Evolutionary conservation across 2,329 filamentous ascomycete genomes (phyloP), one percentile per base, ranked within the genome.

Genomic region (Coccinonectria pachysandricola): DNA sequence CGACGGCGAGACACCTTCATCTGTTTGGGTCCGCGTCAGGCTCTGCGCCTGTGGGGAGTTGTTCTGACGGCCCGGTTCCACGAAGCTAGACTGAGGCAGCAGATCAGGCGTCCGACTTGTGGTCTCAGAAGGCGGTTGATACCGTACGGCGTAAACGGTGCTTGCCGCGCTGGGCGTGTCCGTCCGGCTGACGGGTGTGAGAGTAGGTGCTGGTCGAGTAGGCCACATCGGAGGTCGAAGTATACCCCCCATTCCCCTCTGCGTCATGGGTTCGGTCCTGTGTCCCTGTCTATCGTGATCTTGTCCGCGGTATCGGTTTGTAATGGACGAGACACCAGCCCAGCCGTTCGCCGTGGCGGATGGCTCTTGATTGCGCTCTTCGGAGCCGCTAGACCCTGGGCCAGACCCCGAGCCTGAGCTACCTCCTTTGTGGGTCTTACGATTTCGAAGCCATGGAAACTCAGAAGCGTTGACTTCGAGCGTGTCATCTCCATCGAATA

Each of bases 401-500:
- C n/a, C n/a, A n/a, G n/a, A n/a, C n/a, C n/a, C n/a, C 17, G 17
- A 19, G 13, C 39, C 37, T 12, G 29, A 34, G 15, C 37, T 43
- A 15, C 40, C 45, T 15, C 43, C 50, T 26, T 53, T 61, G 31
- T 46, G 47, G 19, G 39, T 48, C 28, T 53, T 56, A 17, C 53
- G 55, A 26, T 53, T 50, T 14, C 54, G 49, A 11, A 58, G 54
- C 62, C 67, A 70, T 8, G 57, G 50, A 14, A 62, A 62, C 19
- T 72, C 66, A 2, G 65, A 56, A 2, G 65, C 58, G 19, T 67
- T 63, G 10, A 65, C 57, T 25, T 88, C 82, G 19, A 93, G 64
- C 78, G 91, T 92, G 49, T 94, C 87, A 45, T 95, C 87, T 4
- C 86, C 87, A 42, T 95, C 87, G 46, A 93, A 94, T 0, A 95